phyloP scores from a whole-genome alignment of 805 yeast species.

The Blastobotrys attinorum region DNA sequence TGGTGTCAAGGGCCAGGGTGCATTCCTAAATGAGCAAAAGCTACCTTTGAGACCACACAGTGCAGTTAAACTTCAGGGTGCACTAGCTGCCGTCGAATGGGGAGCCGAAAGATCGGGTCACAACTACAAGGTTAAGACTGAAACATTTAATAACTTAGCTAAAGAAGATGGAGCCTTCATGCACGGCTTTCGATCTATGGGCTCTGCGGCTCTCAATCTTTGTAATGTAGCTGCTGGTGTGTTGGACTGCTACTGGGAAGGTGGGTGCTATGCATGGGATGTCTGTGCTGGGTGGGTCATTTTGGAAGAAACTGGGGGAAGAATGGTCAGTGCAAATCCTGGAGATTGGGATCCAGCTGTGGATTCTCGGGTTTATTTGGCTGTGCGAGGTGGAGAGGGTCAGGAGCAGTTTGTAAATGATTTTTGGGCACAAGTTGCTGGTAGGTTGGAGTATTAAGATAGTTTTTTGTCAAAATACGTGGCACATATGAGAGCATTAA shows the following conservation, averaged over 20 bases:
- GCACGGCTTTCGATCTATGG: slow-evolving; percentile 55
- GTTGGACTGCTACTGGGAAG: slow-evolving; percentile 60
- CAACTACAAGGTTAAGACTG: slow-evolving; percentile 42
- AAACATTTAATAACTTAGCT: slow-evolving; percentile 41
- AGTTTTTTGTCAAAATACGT: too few species aligned
- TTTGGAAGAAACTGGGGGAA: slow-evolving; percentile 51
- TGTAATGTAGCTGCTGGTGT: slow-evolving; percentile 52
- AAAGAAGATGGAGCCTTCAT: slow-evolving; percentile 41
- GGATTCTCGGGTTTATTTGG: slow-evolving; percentile 46
- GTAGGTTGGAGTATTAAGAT: slow-evolving; percentile 33
- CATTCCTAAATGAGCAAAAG: slow-evolving; percentile 39
- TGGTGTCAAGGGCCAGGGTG: slow-evolving; percentile 50
- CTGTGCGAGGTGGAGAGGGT: slow-evolving; percentile 47
- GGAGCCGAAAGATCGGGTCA: slow-evolving; percentile 51
- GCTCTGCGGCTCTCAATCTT: slow-evolving; percentile 59
- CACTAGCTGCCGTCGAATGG: slow-evolving; percentile 52
- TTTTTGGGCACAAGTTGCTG: slow-evolving; percentile 45
- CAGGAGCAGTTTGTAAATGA: slow-evolving; percentile 40
- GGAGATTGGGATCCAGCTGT: slow-evolving; percentile 42
- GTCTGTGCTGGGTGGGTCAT: slow-evolving; percentile 65
- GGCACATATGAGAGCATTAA: too few species aligned
- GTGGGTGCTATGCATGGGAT: slow-evolving; percentile 65
- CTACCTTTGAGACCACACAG: slow-evolving; percentile 33
- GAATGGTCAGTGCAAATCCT: slow-evolving; percentile 46
- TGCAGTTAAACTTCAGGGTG: slow-evolving; percentile 40